A percentile compares a stretch with the other conserved stretches of the same genome.
phyloP scores from a whole-genome alignment of 306 rosid species.

The Acacia melanoxylon region DNA sequence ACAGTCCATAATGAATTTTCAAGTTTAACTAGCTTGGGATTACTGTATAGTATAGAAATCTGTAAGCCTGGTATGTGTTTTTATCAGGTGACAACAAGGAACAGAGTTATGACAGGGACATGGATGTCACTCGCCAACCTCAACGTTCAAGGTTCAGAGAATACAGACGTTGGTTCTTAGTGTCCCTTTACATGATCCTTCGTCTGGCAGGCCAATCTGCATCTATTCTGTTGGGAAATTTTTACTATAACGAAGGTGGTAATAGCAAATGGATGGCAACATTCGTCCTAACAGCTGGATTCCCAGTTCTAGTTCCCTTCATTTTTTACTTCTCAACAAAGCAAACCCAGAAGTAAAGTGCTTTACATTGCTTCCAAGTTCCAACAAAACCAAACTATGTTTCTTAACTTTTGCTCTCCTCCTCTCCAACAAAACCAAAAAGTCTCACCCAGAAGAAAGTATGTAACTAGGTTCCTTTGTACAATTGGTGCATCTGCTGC shows the following conservation, averaged over 20 bases:
- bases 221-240: slow-evolving; percentile 53
- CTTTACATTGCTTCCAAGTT: slow-evolving; percentile 21
- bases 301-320: slow-evolving; percentile 58
- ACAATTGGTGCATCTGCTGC: slow-evolving; percentile 59
- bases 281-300: slow-evolving; percentile 65
- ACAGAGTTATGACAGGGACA: slow-evolving; percentile 14
- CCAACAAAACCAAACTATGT: slow-evolving; percentile 34
- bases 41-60: neutral
- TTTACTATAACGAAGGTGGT: slow-evolving; percentile 63
- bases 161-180: slow-evolving; percentile 54
- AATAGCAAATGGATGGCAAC: slow-evolving; percentile 76
- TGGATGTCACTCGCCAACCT: slow-evolving; percentile 9
- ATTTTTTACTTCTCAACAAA: slow-evolving; percentile 25
- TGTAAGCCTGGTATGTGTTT: neutral
- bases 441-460: slow-evolving; percentile 25
- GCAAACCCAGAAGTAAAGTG: slow-evolving; percentile 1
- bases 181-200: slow-evolving; percentile 42
- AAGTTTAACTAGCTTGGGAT: slow-evolving; percentile 5
- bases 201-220: slow-evolving; percentile 53
- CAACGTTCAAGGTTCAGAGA: slow-evolving; percentile 17
- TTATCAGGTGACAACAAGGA: slow-evolving; percentile 28
- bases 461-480: slow-evolving; percentile 46
- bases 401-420: slow-evolving; percentile 18
- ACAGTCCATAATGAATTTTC: neutral
- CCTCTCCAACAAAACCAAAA: slow-evolving; percentile 17